Evolutionary conservation across 1,139 yeast species (phyloP), one percentile per base, ranked within the genome.

Genomic region (Geotrichum australiense): DNA sequence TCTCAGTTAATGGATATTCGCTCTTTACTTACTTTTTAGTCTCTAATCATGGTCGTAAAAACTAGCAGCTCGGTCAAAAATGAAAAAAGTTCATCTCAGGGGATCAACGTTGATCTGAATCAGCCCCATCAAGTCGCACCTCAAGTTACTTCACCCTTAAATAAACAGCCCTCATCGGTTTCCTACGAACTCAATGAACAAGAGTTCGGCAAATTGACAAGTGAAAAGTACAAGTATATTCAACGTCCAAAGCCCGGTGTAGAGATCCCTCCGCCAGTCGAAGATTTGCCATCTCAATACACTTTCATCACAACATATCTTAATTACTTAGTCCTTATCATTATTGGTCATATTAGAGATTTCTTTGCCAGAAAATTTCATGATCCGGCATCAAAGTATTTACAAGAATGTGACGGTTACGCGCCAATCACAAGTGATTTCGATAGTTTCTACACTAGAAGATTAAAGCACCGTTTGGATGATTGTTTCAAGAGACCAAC

Each of bases 401-500:
- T 89, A 47, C 67, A 81, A 41, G 93, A 84, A 57, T 71, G 73
- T 49, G 79, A 91, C 59, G 99, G 99, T 1, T 80, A 85, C 57
- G 97, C 98, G 25, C 97, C 99, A 29, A 81, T 96, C 82, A 84
- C 82, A 55, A 84, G 93, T 36, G 93, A 87, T 37, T 89, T 91
- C 61, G 99, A 91, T 63, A 78, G 85, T 53, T 93, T 91, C 59
- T 91, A 89, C 62, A 82, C 89, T 34, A 80, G 99, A 57, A 78
- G 97, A 55, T 73, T 91, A 70, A 89, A 93, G 61, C 76, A 74
- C 51, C 82, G 96, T 64, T 76, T 91, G 50, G 95, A 84, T 57
- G 97, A 91, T 63, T 87, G 96, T 62, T 91, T 91, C 64, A 86
- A 94, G 4, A 78, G 96, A 59, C 96, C 96, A 26, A 85, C 94